Base-by-base conservation (phyloP, 257 asterid genomes). In the Fraxinus anomala region DNA sequence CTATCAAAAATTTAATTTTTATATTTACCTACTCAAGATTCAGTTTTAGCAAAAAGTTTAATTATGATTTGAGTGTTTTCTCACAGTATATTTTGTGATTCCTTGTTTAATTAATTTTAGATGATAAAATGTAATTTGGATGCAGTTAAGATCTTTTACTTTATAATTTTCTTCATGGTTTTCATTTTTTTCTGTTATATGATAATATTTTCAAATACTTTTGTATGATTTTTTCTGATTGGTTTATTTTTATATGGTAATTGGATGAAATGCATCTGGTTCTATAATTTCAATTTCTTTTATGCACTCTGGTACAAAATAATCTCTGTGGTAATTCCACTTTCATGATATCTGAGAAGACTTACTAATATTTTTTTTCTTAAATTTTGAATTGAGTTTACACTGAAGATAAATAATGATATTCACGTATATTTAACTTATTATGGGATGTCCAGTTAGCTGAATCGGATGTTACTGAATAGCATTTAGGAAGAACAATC, bases 1-100 rank as follows among this genome's bases (percentile, higher is more conserved):
- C 13, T 78, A 1, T 33, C 11, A 10, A 1, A 6, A 59, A 14
- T 8, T 75, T 63, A 49, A 37, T 68, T 63, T 68, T 6, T 26
- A 36, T 40, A 73, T 49, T 82, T 65, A 21, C 30, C 73, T 69
- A 9, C 19, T 59, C 30, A 76, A 73, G 71, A 72, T 80, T 67
- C 71, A 79, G 51, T 74, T 74, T 79, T 79, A 69, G 61, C 40
- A 14, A 31, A 67, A 63, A 63, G 34, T 23, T 63, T 26, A 56
- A 12, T 63, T 14, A 26, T 26, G 69, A 24, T 63, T 7, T 63
- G 69, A 8, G 11, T 26, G 17, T 63, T 26, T 11, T 26, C 68
- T 61, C 16, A 8, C 33, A 0, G 21, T 11, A 12, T 11, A 10
- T 63, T 26, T 24, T 24, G 34, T 63, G 33, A 63, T 63, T 8